Evolutionary conservation across 441 rosid species (phyloP).

Genomic region (Euphorbia schlechtendalii): DNA sequence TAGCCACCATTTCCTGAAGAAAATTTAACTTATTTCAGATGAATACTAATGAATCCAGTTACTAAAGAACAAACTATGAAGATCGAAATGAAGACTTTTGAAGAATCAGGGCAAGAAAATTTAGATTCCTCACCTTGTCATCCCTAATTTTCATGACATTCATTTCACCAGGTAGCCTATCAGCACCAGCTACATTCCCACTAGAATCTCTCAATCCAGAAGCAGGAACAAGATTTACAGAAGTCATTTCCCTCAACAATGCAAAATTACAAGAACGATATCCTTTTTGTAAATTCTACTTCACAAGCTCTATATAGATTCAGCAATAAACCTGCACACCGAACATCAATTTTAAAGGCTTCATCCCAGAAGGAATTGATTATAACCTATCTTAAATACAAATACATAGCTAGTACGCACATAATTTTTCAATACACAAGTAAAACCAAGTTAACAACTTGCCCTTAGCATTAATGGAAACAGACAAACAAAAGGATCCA

Average conservation of each 20-base stretch:
- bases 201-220: conserved; percentile 45
- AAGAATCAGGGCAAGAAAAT: not conserved
- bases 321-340: conserved; percentile 26
- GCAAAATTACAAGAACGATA: conserved; percentile 5
- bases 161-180: conserved; percentile 80
- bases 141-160: conserved; percentile 89
- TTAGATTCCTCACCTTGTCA: conserved; percentile 52
- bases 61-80: not conserved
- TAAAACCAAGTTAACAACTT: too few species aligned
- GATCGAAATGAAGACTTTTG: too few species aligned
- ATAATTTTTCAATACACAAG: not conserved
- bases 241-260: conserved; percentile 43
- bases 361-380: too few species aligned
- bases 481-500: too few species aligned
- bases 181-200: conserved; percentile 50
- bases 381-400: too few species aligned
- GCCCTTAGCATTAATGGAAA: too few species aligned
- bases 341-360: not conserved
- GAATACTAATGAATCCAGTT: conserved; percentile 1
- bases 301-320: conserved; percentile 24
- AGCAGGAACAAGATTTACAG: conserved; percentile 47
- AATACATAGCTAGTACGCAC: too few species aligned
- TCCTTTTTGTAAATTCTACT: conserved; percentile 25
- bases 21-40: conserved; percentile 11
- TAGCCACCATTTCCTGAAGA: conserved; percentile 58